phyloP scores from a whole-genome alignment of 176 grass and related monocot genomes.

The Secale cereale region DNA sequence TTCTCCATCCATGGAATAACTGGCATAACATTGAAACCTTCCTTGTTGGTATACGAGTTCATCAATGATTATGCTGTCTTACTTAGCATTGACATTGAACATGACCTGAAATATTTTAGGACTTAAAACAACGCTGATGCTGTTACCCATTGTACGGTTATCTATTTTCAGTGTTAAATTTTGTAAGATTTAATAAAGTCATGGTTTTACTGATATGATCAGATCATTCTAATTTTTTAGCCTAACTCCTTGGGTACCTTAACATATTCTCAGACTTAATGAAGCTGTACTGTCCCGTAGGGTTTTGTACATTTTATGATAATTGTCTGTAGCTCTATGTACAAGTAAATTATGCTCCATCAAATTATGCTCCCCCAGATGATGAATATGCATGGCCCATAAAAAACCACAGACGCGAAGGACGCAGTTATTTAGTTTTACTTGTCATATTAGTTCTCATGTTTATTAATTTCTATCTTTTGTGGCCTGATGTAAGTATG shows the following conservation, averaged over 20 bases:
- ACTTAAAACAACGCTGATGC: no score
- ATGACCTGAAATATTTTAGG: neutral
- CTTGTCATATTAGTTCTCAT: neutral
- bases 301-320: no score
- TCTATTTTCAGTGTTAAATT: neutral
- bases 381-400: neutral
- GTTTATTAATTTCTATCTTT: neutral
- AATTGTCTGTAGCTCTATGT: no score
- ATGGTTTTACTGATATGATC: neutral
- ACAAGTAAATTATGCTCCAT: no score
- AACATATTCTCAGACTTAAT: no score
- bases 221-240: neutral
- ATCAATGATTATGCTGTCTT: neutral
- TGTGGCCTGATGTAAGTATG: slow-evolving; percentile 29
- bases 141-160: neutral
- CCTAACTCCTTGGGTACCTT: neutral
- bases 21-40: neutral
- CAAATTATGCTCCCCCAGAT: neutral
- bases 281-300: no score
- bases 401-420: neutral
- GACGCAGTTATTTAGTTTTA: neutral
- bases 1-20: neutral
- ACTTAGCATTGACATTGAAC: neutral
- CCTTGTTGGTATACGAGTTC: slow-evolving; percentile 1
- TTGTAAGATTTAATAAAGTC: neutral